Evolutionary conservation across 1,139 yeast species (phyloP).

Genomic region (Nadsonia commutata): DNA sequence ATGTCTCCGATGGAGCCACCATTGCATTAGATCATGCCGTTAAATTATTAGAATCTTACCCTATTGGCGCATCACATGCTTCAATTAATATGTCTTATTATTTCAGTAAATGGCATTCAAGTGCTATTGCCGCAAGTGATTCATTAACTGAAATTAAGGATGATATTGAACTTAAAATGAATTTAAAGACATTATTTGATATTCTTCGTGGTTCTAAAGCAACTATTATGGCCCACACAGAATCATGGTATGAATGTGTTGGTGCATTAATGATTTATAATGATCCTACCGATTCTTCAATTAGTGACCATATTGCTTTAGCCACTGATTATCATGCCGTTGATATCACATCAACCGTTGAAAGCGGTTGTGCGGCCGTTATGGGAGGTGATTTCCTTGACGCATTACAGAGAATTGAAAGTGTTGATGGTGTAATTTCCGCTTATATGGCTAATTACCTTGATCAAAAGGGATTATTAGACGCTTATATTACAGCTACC

Average conservation of each 20-base stretch:
- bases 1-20: slow-evolving; percentile 9
- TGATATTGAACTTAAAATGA: slow-evolving; percentile 9
- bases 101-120: slow-evolving; percentile 16
- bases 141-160: slow-evolving; percentile 7
- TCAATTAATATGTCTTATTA: slow-evolving; percentile 6
- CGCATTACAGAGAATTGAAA: slow-evolving; percentile 46
- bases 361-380: slow-evolving; percentile 45
- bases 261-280: slow-evolving; percentile 48
- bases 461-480: slow-evolving; percentile 44
- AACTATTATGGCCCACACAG: slow-evolving; percentile 34
- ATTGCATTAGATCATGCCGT: slow-evolving; percentile 12
- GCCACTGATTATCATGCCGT: slow-evolving; percentile 24
- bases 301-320: slow-evolving; percentile 28
- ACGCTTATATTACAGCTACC: slow-evolving; percentile 24
- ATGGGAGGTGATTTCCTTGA: slow-evolving; percentile 44
- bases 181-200: slow-evolving; percentile 10
- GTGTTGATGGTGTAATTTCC: slow-evolving; percentile 51
- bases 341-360: slow-evolving; percentile 35
- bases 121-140: slow-evolving; percentile 9
- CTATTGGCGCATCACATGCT: neutral
- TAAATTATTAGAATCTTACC: slow-evolving; percentile 9
- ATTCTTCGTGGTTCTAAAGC: slow-evolving; percentile 36
- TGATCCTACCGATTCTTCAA: slow-evolving; percentile 35
- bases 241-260: slow-evolving; percentile 60
- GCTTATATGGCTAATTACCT: slow-evolving; percentile 50